These are phyloP conservation scores for Rhodotorula kratochvilovae DNA, from an alignment of 768 basidiomycete genomes.

Conservation along the genomic window DNA sequence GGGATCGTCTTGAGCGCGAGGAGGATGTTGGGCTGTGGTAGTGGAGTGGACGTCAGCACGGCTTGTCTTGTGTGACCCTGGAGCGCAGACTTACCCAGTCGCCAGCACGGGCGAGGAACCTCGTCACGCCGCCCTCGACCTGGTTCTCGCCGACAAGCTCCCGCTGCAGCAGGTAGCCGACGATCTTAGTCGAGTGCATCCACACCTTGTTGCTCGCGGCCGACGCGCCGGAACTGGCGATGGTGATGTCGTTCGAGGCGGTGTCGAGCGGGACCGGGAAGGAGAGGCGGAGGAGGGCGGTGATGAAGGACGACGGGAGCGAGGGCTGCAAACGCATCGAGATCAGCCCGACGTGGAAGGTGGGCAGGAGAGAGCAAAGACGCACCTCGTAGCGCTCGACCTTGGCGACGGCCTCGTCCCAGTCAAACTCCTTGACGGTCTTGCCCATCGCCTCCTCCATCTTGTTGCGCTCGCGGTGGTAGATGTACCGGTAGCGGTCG, in stretches of 20 bases:
- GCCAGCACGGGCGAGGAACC: constrained; percentile 28
- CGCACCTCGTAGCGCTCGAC: constrained; percentile 32
- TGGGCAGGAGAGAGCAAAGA: background rate
- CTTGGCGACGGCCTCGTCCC: constrained; percentile 15
- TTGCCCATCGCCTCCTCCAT: constrained; percentile 32
- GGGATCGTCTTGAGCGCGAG: constrained; percentile 22
- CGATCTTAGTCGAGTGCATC: constrained; percentile 27
- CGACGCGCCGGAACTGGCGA: background rate
- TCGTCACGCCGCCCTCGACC: constrained; percentile 28
- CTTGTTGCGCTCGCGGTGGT: constrained; percentile 33
- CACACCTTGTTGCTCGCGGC: background rate
- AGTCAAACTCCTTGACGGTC: constrained; percentile 13
- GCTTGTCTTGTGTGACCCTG: too few relatives aligned
- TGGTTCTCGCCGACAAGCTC: constrained; percentile 35
- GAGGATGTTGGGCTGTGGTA: constrained; percentile 20
- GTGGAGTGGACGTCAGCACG: background rate
- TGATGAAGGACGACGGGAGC: constrained; percentile 35
- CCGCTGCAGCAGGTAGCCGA: constrained; percentile 28
- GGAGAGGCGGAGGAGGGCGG: constrained; percentile 32
- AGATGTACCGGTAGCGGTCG: constrained; percentile 28
- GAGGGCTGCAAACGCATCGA: constrained; percentile 13
- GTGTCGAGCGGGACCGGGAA: constrained; percentile 28
- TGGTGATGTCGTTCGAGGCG: constrained; percentile 7
- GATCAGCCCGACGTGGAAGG: too few relatives aligned
- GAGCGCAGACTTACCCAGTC: constrained; percentile 23